Percentiles rank a stretch among this genome's conserved stretches.
Evolutionary conservation across 257 asterid genomes (phyloP).

Genomic region (Capsicum pubescens): DNA sequence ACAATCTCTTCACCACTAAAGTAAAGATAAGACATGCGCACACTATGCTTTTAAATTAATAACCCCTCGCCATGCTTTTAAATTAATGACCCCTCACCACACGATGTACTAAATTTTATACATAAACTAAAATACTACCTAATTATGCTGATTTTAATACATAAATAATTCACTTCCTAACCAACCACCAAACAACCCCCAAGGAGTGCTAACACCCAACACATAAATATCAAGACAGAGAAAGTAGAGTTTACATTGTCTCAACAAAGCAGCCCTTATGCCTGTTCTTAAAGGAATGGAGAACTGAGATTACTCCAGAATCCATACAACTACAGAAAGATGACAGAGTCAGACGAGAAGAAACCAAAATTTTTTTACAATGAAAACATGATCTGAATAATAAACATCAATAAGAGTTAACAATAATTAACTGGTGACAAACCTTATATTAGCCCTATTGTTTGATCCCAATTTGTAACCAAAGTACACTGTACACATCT

Average conservation of each 20-base stretch:
- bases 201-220: neutral
- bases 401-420: slow-evolving; percentile 31
- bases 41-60: too few species aligned
- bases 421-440: slow-evolving; percentile 43
- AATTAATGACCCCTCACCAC: too few species aligned
- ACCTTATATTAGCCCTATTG: slow-evolving; percentile 40
- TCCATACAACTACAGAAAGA: slow-evolving; percentile 27
- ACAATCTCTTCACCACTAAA: too few species aligned
- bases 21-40: too few species aligned
- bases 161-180: too few species aligned
- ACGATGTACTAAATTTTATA: too few species aligned
- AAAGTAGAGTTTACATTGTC: neutral
- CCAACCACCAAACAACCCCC: too few species aligned
- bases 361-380: neutral
- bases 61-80: too few species aligned
- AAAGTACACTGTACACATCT: slow-evolving; percentile 50
- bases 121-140: too few species aligned
- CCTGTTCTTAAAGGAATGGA: slow-evolving; percentile 24
- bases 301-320: slow-evolving; percentile 25
- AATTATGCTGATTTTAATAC: too few species aligned
- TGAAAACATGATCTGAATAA: slow-evolving; percentile 31
- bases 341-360: neutral
- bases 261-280: slow-evolving; percentile 16
- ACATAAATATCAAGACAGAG: neutral
- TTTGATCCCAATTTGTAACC: slow-evolving; percentile 39